Evolutionary conservation across 2,329 filamentous ascomycete species (phyloP).

Genomic region (Cercospora sp.): DNA sequence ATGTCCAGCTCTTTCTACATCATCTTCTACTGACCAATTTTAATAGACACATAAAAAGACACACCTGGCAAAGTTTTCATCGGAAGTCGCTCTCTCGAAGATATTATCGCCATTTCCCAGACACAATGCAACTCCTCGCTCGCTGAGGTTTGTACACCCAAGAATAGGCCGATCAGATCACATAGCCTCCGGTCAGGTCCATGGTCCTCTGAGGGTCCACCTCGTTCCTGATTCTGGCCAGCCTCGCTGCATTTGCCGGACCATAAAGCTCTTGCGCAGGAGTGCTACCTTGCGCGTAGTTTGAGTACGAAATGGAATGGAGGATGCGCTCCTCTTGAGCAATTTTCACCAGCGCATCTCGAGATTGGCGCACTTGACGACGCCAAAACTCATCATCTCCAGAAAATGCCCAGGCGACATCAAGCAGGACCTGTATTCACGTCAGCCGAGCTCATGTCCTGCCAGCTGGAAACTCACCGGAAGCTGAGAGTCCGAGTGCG

Average conservation of each 20-base stretch:
- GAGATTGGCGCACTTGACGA: neutral
- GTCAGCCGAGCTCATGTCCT: neutral
- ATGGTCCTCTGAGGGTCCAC: constrained; percentile 7
- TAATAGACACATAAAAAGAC: neutral
- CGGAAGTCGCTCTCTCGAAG: neutral
- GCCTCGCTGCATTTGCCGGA: neutral
- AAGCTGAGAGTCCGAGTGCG: constrained; percentile 6
- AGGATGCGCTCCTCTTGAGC: neutral
- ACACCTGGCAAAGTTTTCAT: neutral
- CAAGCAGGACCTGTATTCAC: constrained; percentile 2
- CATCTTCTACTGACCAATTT: neutral
- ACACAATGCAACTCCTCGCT: neutral
- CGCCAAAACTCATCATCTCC: constrained; percentile 2
- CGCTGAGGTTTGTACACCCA: neutral
- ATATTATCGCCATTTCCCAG: neutral
- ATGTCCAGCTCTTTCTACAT: neutral
- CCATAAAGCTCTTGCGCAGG: neutral
- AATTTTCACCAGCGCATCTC: neutral
- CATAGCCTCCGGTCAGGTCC: constrained; percentile 6
- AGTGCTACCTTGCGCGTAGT: constrained; percentile 1
- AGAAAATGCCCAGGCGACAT: constrained; percentile 8
- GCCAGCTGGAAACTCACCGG: neutral
- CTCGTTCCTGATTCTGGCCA: neutral
- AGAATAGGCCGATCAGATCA: neutral
- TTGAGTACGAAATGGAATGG: constrained; percentile 5